These are phyloP conservation scores for Mycena pura DNA, from an alignment of 768 basidiomycete genomes.

Conservation along the genomic window DNA sequence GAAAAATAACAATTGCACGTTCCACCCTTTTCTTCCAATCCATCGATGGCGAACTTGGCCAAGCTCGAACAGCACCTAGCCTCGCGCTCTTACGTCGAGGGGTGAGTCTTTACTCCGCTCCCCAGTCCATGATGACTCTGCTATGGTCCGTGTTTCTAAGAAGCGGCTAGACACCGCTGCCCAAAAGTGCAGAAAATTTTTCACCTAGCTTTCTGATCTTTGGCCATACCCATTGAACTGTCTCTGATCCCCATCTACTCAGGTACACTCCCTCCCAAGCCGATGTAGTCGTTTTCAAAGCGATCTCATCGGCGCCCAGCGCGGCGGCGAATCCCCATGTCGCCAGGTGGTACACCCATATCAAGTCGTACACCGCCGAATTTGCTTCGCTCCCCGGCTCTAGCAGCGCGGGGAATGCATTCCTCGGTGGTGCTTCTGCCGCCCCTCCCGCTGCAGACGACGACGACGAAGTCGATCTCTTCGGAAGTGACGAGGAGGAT, in stretches of 20 bases:
- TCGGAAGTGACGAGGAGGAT: conserved; percentile 83
- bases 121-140: conserved; percentile 64
- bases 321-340: conserved; percentile 73
- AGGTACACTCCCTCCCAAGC: conserved; percentile 94
- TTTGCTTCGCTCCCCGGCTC: conserved; percentile 82
- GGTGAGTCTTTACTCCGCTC: conserved; percentile 61
- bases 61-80: conserved; percentile 89
- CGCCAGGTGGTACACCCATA: conserved; percentile 94
- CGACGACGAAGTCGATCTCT: conserved; percentile 84
- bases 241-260: conserved; percentile 25
- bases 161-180: conserved; percentile 92
- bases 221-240: conserved; percentile 18
- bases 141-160: conserved; percentile 99
- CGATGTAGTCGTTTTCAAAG: conserved; percentile 91
- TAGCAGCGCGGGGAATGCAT: conserved; percentile 79
- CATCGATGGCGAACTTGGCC: conserved; percentile 62
- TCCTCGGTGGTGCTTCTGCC: conserved; percentile 59
- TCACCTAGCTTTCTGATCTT: conserved; percentile 40
- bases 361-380: conserved; percentile 84
- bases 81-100: conserved; percentile 88
- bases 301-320: conserved; percentile 70
- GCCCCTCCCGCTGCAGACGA: conserved; percentile 63
- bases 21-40: conserved; percentile 38
- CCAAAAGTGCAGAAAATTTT: conserved; percentile 70
- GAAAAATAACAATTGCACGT: background rate